Evolutionary conservation across 768 basidiomycete species (phyloP).

Genomic region (Leccinellum albellum): DNA sequence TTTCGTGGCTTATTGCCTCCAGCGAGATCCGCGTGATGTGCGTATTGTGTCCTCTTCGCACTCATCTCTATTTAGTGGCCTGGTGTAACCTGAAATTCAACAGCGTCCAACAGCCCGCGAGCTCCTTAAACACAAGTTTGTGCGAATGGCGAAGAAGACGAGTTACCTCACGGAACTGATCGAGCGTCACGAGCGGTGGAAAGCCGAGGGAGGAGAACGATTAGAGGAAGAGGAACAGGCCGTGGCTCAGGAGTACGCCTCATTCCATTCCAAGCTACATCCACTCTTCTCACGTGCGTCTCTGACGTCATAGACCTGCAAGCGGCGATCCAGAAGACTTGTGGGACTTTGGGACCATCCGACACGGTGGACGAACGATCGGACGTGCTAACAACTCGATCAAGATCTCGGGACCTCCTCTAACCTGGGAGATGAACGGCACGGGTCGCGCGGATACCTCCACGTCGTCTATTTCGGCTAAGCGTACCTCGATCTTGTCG

Average conservation of each 20-base stretch:
- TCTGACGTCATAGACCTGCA: conserved; percentile 37
- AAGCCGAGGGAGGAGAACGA: conserved; percentile 56
- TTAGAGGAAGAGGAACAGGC: conserved; percentile 42
- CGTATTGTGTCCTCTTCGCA: conserved; percentile 23
- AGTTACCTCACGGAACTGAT: conserved; percentile 94
- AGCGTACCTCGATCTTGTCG: conserved; percentile 39
- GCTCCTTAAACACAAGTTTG: conserved; percentile 93
- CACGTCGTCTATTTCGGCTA: conserved; percentile 33
- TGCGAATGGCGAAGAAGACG: conserved; percentile 92
- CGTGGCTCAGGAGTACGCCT: conserved; percentile 59
- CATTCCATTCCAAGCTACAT: neutral
- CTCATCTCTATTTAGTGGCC: conserved; percentile 1
- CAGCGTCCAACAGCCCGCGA: conserved; percentile 95
- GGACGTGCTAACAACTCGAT: conserved; percentile 59
- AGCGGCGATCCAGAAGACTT: conserved; percentile 72
- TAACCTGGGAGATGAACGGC: conserved; percentile 79
- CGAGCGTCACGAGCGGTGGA: conserved; percentile 92
- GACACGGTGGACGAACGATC: conserved; percentile 67
- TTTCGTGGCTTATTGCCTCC: conserved; percentile 89
- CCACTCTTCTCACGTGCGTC: neutral
- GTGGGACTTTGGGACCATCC: conserved; percentile 98
- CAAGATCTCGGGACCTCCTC: conserved; percentile 59
- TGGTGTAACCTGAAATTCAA: conserved; percentile 16
- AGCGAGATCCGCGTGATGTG: conserved; percentile 91
- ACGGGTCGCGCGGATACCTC: conserved; percentile 36